Base-by-base conservation (phyloP, 345 rosid species). In the Dovyalis caffra region DNA sequence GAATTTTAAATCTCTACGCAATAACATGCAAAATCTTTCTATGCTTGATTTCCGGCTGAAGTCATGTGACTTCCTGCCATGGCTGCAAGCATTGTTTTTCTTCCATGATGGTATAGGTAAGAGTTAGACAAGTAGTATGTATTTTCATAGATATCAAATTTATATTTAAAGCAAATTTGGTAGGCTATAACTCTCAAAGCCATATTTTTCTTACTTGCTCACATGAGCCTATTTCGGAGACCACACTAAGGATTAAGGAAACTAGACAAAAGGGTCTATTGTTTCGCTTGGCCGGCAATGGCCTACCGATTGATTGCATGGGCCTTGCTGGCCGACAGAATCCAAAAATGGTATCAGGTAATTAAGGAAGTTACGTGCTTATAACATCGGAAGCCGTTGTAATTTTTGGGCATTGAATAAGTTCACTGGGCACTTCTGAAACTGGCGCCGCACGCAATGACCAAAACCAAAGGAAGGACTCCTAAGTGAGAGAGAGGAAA, bases 301-400 rank as follows among this genome's bases (percentile, higher is more conserved):
- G 69, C 80, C 80, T 62, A 71, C 74, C 66, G 70, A 68, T 28
- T 67, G 43, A 70, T 31, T 53, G 49, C 77, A 33, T 49, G 80
- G 72, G 80, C 31, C 78, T 68, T 61, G 57, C 68, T 57, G 66
- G 80, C 72, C 76, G 76, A 75, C 83, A 70, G 12, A n/a, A 72
- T 62, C 35, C 1, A 61, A 6, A 12, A 23, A 0, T 0, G 31
- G 16, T 26, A 12, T 8, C 1, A 34, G 64, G 14, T 28, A 5
- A 29, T 12, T 61, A 11, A 0, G 31, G 6, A 60, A 4, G 2
- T 15, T 15, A 1, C 9, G 1, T 28, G 0, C 16, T 12, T 9
- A 3, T 23, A 29, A 10, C 31, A 12, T 9, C 7, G 64, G 34
- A 29, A 28, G 28, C 64, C 64, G 3, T 8, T 25, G 9, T 26